Conservation (phyloP, 2,329 filamentous ascomycete species). For the Apiospora hydei region DNA sequence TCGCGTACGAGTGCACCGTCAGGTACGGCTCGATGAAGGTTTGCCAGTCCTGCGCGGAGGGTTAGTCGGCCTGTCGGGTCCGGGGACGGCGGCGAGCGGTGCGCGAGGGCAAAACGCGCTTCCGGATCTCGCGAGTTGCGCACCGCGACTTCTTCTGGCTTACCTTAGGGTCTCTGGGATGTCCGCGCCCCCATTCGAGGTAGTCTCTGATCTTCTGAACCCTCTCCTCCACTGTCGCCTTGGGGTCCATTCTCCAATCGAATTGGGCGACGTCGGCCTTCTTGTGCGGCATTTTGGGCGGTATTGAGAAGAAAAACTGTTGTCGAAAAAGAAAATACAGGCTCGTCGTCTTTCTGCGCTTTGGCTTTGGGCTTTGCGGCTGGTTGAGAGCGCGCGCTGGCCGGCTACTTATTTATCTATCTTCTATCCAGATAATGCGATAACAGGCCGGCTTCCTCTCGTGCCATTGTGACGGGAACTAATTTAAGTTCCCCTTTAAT, state of each 20-base stretch:
- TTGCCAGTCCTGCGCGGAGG: conserved; percentile 53
- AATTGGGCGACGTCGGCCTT: neutral
- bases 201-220: neutral
- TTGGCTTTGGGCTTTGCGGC: neutral
- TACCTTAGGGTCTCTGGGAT: neutral
- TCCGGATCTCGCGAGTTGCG: too few species aligned
- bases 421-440: too few species aligned
- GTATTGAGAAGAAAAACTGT: neutral
- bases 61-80: neutral
- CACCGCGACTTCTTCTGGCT: neutral
- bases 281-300: neutral
- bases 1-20: conserved; percentile 47
- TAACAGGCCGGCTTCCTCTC: neutral
- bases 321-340: neutral
- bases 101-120: neutral
- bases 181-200: neutral
- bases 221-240: neutral
- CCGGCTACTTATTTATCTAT: neutral
- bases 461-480: neutral
- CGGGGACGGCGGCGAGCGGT: neutral
- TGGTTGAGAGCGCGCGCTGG: neutral
- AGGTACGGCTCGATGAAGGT: conserved; percentile 50
- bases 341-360: neutral
- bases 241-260: neutral
- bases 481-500: neutral